Percentiles rank a stretch among this genome's conserved stretches.
Conservation (phyloP, 139 green algal genomes). For the Chlorella ohadii region DNA sequence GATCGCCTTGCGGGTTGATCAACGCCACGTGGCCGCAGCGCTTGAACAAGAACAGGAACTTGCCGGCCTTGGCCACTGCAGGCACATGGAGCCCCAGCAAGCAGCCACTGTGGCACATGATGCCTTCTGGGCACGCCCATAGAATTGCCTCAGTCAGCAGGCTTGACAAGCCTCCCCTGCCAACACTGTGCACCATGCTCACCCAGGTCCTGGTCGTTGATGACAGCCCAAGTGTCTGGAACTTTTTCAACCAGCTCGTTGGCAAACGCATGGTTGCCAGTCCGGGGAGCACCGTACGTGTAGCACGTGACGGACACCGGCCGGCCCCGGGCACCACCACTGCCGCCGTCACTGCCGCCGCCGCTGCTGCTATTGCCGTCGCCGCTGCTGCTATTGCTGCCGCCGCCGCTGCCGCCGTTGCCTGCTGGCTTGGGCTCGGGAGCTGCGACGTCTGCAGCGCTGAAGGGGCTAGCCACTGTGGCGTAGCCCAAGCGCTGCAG, state of each 20-base stretch:
- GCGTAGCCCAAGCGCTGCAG: not conserved
- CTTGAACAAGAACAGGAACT: constrained; percentile 19
- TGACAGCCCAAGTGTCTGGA: not conserved
- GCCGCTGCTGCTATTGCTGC: not conserved
- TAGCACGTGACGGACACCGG: no score
- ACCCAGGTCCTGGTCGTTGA: constrained; percentile 20
- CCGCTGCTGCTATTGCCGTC: not conserved
- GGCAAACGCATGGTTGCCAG: constrained; percentile 14
- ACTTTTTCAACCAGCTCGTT: not conserved
- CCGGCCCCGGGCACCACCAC: no score
- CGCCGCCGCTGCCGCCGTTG: not conserved
- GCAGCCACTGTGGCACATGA: no score
- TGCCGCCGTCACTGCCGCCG: not conserved
- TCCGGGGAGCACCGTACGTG: not conserved
- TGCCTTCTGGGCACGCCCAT: no score
- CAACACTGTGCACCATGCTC: not conserved
- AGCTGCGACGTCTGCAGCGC: not conserved
- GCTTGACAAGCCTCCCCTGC: no score
- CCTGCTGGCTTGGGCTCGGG: not conserved
- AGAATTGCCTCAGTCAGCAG: no score
- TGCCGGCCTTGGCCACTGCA: constrained; percentile 15
- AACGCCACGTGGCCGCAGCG: not conserved
- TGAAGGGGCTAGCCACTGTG: not conserved
- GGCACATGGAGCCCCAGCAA: no score
- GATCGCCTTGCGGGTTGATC: not conserved